Conservation (phyloP, 2,329 filamentous ascomycete genomes). For the Phialocephala subalpina region DNA sequence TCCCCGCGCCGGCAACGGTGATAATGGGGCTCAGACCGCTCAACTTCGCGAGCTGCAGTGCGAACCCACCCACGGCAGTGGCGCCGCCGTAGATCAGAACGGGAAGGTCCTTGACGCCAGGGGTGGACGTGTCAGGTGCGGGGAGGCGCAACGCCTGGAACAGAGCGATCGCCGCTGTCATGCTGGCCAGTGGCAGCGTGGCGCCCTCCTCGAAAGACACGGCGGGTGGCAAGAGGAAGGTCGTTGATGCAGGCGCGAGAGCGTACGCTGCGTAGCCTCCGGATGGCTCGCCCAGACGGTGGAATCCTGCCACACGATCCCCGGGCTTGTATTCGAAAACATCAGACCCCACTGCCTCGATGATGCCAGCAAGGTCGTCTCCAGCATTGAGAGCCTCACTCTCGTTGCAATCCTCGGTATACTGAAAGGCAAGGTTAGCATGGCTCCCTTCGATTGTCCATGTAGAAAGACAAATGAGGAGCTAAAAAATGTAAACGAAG, state of each 20-base stretch:
- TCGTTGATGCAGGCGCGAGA: conserved; percentile 59
- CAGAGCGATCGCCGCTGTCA: conserved; percentile 58
- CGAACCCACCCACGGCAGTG: conserved; percentile 61
- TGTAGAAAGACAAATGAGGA: not conserved
- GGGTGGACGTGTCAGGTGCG: not conserved
- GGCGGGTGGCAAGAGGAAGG: conserved; percentile 50
- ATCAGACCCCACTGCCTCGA: conserved; percentile 56
- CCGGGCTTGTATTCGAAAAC: conserved; percentile 60
- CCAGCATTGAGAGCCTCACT: conserved; percentile 45
- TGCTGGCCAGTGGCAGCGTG: conserved; percentile 51
- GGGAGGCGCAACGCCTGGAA: conserved; percentile 32
- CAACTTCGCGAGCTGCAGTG: conserved; percentile 55
- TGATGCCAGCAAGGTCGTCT: conserved; percentile 55
- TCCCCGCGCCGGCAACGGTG: no score
- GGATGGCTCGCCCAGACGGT: conserved; percentile 55
- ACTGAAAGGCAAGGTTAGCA: no score
- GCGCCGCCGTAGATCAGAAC: conserved; percentile 58
- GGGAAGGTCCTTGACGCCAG: conserved; percentile 14
- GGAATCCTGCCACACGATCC: conserved; percentile 64
- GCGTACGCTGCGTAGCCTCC: conserved; percentile 67
- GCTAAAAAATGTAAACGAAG: no score
- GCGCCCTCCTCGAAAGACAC: conserved; percentile 17
- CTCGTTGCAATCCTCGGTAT: not conserved
- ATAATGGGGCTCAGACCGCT: no score
- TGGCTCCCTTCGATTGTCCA: not conserved